A percentile compares a stretch with the other conserved stretches of the same genome.
These are phyloP conservation scores for Limonium bicolor DNA, from an alignment of 148 eudicot genomes.

Conservation along the genomic window DNA sequence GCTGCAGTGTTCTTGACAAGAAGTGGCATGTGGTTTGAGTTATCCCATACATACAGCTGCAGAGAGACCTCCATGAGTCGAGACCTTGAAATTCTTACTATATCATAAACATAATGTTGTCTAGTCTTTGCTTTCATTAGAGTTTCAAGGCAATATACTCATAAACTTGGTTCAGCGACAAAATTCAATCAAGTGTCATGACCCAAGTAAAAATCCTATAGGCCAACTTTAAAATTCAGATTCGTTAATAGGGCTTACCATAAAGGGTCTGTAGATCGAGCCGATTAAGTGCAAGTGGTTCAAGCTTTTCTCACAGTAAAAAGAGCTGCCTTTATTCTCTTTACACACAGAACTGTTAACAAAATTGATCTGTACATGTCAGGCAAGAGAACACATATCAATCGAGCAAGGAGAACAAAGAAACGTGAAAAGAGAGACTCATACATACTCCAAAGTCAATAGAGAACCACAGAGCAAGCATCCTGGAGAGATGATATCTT, in stretches of 20 bases:
- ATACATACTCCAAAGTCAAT: slow-evolving; percentile 22
- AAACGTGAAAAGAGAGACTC: neutral
- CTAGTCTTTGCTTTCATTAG: too few species aligned
- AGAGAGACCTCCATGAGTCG: too few species aligned
- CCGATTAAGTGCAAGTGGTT: slow-evolving; percentile 37
- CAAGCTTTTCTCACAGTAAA: slow-evolving; percentile 52
- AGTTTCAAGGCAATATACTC: too few species aligned
- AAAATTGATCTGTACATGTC: slow-evolving; percentile 3
- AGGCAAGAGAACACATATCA: too few species aligned
- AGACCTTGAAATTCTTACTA: too few species aligned
- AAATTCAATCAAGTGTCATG: too few species aligned
- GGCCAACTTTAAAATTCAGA: too few species aligned
- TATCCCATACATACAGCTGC: slow-evolving; percentile 88
- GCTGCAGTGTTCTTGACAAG: slow-evolving; percentile 64
- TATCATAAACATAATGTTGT: too few species aligned
- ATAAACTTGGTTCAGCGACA: neutral
- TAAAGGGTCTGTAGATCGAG: slow-evolving; percentile 61
- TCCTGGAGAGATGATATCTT: slow-evolving; percentile 66
- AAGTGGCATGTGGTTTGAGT: slow-evolving; percentile 48
- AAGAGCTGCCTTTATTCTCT: slow-evolving; percentile 16
- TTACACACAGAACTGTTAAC: slow-evolving; percentile 23
- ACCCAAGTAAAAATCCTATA: too few species aligned
- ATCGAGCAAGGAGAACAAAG: neutral
- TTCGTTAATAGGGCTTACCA: slow-evolving; percentile 48
- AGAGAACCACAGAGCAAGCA: slow-evolving; percentile 60